These are phyloP conservation scores for Trichoderma atroviride DNA, from an alignment of 2,329 filamentous ascomycete species.

Conservation along the genomic window DNA sequence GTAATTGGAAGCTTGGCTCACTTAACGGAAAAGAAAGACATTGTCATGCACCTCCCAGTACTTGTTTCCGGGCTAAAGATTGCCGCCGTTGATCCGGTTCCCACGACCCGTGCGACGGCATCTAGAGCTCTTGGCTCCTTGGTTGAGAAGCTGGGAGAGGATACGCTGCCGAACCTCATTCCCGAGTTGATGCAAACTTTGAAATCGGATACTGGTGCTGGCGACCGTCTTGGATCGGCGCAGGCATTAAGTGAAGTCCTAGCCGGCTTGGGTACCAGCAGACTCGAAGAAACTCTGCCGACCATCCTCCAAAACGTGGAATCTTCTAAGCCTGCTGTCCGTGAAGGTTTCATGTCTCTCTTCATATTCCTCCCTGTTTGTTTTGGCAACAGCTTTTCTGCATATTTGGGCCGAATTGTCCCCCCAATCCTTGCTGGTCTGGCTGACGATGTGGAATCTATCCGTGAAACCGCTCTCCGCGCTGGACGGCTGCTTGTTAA, in stretches of 20 bases:
- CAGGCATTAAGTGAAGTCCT: conserved; percentile 96
- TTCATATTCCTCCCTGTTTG: conserved; percentile 99
- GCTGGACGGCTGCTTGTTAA: conserved; percentile 94
- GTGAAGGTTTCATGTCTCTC: conserved; percentile 98
- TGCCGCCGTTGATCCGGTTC: conserved; percentile 92
- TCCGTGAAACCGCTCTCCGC: conserved; percentile 92
- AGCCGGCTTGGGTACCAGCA: conserved; percentile 87
- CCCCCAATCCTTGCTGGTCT: conserved; percentile 91
- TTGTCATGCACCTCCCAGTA: conserved; percentile 86
- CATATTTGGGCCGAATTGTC: conserved; percentile 93
- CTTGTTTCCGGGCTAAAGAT: conserved; percentile 86
- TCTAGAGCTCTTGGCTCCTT: conserved; percentile 94
- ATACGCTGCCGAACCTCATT: conserved; percentile 94
- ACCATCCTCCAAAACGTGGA: conserved; percentile 96
- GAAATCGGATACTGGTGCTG: conserved; percentile 94
- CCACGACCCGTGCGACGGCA: conserved; percentile 91
- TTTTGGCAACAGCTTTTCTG: conserved; percentile 97
- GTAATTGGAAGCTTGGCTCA: conserved; percentile 98
- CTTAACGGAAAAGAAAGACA: conserved; percentile 93
- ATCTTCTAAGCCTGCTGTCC: conserved; percentile 84
- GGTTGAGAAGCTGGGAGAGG: conserved; percentile 97
- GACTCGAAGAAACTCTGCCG: conserved; percentile 92
- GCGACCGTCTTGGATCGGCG: conserved; percentile 92
- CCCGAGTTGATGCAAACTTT: conserved; percentile 96
- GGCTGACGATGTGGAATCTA: conserved; percentile 94